Evolutionary conservation across 805 yeast genomes (phyloP).

Genomic region (Kockiozyma suomiensis): DNA sequence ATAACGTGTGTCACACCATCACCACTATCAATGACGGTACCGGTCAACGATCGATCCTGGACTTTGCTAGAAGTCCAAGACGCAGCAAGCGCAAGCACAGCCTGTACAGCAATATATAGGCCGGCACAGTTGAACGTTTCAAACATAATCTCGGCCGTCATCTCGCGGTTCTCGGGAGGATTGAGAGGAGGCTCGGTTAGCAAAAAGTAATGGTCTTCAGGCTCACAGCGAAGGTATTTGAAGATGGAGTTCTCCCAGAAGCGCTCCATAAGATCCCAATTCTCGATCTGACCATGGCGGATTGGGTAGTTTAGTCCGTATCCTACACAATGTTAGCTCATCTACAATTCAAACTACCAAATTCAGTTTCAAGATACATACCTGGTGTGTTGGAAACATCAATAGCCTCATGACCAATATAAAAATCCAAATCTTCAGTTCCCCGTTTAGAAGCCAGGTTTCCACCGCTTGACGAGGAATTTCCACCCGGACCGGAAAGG

Average conservation of each 20-base stretch:
- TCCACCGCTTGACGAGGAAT: slow-evolving; percentile 41
- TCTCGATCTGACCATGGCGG: slow-evolving; percentile 96
- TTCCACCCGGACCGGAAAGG: slow-evolving; percentile 42
- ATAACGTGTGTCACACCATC: slow-evolving; percentile 99
- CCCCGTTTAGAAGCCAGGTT: slow-evolving; percentile 73
- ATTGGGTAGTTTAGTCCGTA: slow-evolving; percentile 90
- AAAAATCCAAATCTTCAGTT: slow-evolving; percentile 90
- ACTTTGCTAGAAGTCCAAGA: slow-evolving; percentile 98
- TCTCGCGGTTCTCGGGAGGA: slow-evolving; percentile 99
- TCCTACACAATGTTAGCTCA: slow-evolving; percentile 41
- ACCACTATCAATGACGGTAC: slow-evolving; percentile 97
- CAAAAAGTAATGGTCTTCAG: slow-evolving; percentile 95
- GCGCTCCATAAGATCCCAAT: slow-evolving; percentile 99
- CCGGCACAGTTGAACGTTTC: slow-evolving; percentile 99
- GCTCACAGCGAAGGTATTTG: slow-evolving; percentile 95
- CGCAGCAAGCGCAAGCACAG: slow-evolving; percentile 96
- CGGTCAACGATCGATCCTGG: slow-evolving; percentile 91
- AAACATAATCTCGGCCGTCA: slow-evolving; percentile 98
- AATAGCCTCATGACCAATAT: slow-evolving; percentile 93
- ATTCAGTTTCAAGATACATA: no score
- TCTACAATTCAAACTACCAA: no score
- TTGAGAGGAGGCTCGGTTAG: slow-evolving; percentile 97
- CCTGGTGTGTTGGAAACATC: slow-evolving; percentile 85
- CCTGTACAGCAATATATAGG: slow-evolving; percentile 96
- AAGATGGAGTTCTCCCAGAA: slow-evolving; percentile 98